Conservation (phyloP, 148 eudicot species). For the Spergularia marina region DNA sequence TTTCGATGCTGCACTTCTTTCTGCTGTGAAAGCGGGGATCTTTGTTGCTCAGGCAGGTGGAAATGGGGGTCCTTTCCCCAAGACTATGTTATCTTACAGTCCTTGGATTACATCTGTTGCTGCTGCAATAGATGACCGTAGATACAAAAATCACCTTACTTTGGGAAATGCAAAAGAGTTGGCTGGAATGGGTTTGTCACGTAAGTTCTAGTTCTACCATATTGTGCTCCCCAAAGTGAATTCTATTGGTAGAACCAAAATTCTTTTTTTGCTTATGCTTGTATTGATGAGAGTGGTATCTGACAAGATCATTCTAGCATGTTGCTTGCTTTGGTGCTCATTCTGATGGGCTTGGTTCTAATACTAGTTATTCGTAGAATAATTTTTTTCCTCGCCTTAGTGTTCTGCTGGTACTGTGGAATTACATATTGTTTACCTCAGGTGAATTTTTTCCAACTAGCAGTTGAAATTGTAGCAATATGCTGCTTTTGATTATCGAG, state of each 20-base stretch:
- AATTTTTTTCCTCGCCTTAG: not conserved
- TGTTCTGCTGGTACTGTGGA: not conserved
- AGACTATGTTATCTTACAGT: conserved; percentile 85
- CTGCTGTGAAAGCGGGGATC: conserved; percentile 90
- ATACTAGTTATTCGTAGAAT: not conserved
- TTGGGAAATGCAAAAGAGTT: conserved; percentile 81
- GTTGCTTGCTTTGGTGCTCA: not conserved
- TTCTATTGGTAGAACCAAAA: not conserved
- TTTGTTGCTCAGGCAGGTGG: conserved; percentile 98
- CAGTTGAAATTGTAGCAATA: not conserved
- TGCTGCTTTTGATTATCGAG: not conserved
- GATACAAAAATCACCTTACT: conserved; percentile 83
- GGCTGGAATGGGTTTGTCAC: conserved; percentile 78
- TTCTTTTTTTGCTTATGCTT: not conserved
- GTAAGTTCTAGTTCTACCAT: conserved; percentile 46
- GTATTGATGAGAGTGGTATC: not conserved
- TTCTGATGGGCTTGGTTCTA: not conserved
- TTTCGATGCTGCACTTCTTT: conserved; percentile 81
- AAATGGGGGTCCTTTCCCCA: conserved; percentile 95
- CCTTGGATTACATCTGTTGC: conserved; percentile 98
- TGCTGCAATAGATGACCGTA: conserved; percentile 97
- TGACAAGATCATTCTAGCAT: not conserved
- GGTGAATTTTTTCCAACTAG: not conserved
- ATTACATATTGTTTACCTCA: not conserved
- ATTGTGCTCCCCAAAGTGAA: not conserved